Base-by-base conservation (phyloP, 2,329 filamentous ascomycete species). In the Blastomyces percursus region DNA sequence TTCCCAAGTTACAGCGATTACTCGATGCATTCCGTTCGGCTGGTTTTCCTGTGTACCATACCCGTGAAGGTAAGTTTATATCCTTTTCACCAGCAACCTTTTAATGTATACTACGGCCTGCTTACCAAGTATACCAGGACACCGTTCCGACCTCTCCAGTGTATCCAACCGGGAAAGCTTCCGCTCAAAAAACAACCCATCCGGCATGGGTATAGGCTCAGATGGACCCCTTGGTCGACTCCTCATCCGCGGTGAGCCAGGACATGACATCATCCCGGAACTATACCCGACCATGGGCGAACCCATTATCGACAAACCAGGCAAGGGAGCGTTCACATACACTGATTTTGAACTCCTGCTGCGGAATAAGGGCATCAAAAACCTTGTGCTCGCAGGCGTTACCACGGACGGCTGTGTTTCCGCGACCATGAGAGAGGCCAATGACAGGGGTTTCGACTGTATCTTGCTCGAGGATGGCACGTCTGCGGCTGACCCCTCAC, bases 211-310 rank as follows among this genome's bases (percentile, higher is more conserved):
- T 0, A 84, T 85, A 55, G 79, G 78, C 3, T 77, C 79, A 12
- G 71, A 65, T 16, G 83, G 84, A 0, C 83, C 83, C 0, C 70
- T 85, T 54, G 84, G 84, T 0, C 79, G 80, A n/a, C 76, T 86
- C 2, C 72, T 86, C 3, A 75, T 86, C 30, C 79, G 83, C 24
- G 84, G 84, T 0, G 81, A 85, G 67, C 68, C 74, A 27, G 84
- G 84, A 0, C 83, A 85, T 67, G 82, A 82, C 56, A 84, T 80
- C 38, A 77, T 86, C 21, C 72, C 78, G 8, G 82, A 86, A 66
- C 70, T 84, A 40, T 78, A 77, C 62, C 81, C 81, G 16, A 61
- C 78, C 19, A 70, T 72, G 1, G 73, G 73, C 2, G 81, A 84
- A 66, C 75, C 79, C 0, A 74, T 83, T 9, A 78, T 84, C 52